Base-by-base conservation (phyloP, 495 filamentous ascomycete species). In the Penicillium macrosclerotiorum region DNA sequence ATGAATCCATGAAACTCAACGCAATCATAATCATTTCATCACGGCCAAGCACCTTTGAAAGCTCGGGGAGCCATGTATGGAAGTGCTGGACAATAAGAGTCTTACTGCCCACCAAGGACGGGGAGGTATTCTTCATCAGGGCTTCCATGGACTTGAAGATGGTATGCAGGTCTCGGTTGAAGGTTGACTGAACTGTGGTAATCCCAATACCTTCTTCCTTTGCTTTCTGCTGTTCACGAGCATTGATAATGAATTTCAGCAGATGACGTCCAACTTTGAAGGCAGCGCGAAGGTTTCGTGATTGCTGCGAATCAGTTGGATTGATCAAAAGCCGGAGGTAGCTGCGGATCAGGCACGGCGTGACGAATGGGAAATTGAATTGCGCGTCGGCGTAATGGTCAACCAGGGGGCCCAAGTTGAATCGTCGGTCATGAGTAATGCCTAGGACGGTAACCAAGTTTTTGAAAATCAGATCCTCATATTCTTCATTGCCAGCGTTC, bases 71-170 rank as follows among this genome's bases (percentile, higher is more conserved):
- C 93, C 93, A 97, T 2, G 87, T 84, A 61, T 97, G 93, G 63
- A 97, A 95, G 66, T 97, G 87, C 62, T 99, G 93, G 13, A 97
- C 91, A 4, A 94, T 86, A 24, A 99, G 68, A 1, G 93, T 97
- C 62, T 97, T 94, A 46, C 87, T 96, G 20, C 93, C 93, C 24
- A 99, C 84, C 36, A 96, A 64, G 31, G 89, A 81, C 1, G 94
- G 88, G 8, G 90, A 86, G 1, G 81, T 71, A 57, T 89, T 93
- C 47, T 81, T 80, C 90, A 99, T 97, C 52, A 99, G 73, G 4
- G 75, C 76, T 56, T 96, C 89, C 3, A 98, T 77, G 2, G 86
- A 82, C 60, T 88, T 92, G 74, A 97, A 98, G 37, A 98, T 89
- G 27, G 76, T 80, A 33, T 86, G 83, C 26, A 97, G 64, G 60